Conservation (phyloP, 768 basidiomycete species). For the Trametes maxima region DNA sequence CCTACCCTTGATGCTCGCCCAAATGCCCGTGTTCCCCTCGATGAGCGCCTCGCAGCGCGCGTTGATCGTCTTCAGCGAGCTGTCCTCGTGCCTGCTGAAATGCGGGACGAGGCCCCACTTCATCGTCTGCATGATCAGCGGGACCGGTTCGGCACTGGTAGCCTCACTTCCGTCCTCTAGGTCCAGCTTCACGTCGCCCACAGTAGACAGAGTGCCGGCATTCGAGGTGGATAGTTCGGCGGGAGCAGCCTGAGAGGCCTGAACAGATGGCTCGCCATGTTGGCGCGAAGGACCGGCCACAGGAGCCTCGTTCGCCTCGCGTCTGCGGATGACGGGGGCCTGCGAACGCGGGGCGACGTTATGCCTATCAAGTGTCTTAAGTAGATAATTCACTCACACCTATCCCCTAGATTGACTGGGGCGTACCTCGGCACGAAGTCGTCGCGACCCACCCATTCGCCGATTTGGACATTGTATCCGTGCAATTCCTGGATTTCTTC, state of each 20-base stretch:
- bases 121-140: conserved; percentile 75
- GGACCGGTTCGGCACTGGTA: neutral
- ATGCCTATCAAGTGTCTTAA: conserved; percentile 46
- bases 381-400: neutral
- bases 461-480: conserved; percentile 25
- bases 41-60: conserved; percentile 83
- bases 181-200: no score
- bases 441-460: conserved; percentile 24
- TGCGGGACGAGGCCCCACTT: conserved; percentile 90
- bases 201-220: neutral
- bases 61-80: conserved; percentile 82
- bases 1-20: conserved; percentile 78
- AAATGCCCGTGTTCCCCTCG: conserved; percentile 74
- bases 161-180: neutral
- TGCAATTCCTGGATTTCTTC: conserved; percentile 23
- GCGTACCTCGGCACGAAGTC: conserved; percentile 24
- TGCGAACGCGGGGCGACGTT: conserved; percentile 85
- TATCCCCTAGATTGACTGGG: neutral
- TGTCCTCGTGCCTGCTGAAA: conserved; percentile 78
- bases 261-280: neutral
- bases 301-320: conserved; percentile 32
- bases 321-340: conserved; percentile 70
- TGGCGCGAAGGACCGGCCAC: neutral
- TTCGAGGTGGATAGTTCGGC: neutral
- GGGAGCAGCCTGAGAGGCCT: neutral